Base-by-base conservation (phyloP, 192 early-diverging fungal species). In the Dissophora globulifera region DNA sequence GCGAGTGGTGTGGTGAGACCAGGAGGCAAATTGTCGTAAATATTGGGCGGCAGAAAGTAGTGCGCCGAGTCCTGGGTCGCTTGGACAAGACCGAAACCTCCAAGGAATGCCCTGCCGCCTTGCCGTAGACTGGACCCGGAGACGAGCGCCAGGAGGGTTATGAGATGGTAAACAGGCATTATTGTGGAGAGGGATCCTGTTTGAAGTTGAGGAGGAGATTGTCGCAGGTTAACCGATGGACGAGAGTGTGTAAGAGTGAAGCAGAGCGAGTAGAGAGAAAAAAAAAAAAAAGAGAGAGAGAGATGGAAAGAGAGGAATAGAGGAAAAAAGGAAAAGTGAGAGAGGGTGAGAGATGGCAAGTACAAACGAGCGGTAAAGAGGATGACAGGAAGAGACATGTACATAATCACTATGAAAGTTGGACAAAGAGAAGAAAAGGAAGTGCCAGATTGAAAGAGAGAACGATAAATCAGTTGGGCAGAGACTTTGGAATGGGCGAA, bases 11-110 rank as follows among this genome's bases (percentile, higher is more conserved):
- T 47, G 3, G 29, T n/a, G 33, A 76, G 10, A 11, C 72, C 72
- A 23, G 64, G 46, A n/a, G 72, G 72, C 16, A 76, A 46, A 46
- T 76, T 66, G 46, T 76, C 63, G 38, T 76, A 76, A 23, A 76
- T 76, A 47, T 76, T 76, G 43, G 63, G 13, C 4, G 72, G 72
- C 10, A 76, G 52, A 42, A 50, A 60, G 40, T 76, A 76, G 33
- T 76, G 51, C 0, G 58, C 52, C 8, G 64, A 25, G 31, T 67
- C 62, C 29, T 66, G 71, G 19, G 22, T 50, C 8, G 71, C 71
- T 8, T 60, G 50, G 3, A 38, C 71, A 22, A 75, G 69, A n/a
- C 38, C 45, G 8, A 43, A 61, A 5, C 62, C 32, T 22, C 20
- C 59, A 26, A 50, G 32, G 22, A 55, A 13, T 7, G 38, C 13